Evolutionary conservation across 2,329 filamentous ascomycete genomes (phyloP), one percentile per base, ranked within the genome.

Genomic region (Penicillium sp.): DNA sequence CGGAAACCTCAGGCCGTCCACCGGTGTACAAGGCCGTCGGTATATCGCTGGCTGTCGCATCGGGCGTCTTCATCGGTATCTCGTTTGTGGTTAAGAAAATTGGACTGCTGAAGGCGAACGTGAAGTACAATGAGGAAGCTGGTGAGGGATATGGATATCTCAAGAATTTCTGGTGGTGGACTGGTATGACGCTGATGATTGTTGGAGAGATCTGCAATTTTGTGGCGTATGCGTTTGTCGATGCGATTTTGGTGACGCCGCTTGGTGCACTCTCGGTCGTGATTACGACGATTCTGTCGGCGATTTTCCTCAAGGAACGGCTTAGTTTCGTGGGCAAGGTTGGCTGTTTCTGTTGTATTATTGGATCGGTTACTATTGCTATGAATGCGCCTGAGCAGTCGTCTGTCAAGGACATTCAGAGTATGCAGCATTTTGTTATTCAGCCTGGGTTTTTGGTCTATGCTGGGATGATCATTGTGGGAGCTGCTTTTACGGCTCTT

Each of bases 91-190:
- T 98, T 64, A 97, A 97, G 72, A 98, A 98, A 73, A 78, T 87
- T 52, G 93, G 93, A 4, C 72, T 98, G 59, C 77, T 98, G 54
- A 89, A 83, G 67, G 91, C 93, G 44, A 98, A 97, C 70, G 83
- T 87, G 61, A 97, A 97, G 69, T 97, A 97, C 75, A 86, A 95
- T 54, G 89, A 97, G 71, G 88, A 87, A 57, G 90, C 93, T 0
- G 93, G 93, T 53, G 91, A 97, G 70, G 93, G 93, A 49, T 97
- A 97, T 68, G 90, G 91, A 54, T 98, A 97, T 68, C 81, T 98
- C 61, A 95, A 95, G 74, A 97, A 97, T 64, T 76, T 76, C 19
- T 95, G 80, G 75, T 98, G 93, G 93, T 98, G 93, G 93, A 70
- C 75, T 1, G 93, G 93, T 60, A 97, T 98, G 93, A 89, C 76